A percentile compares a stretch with the other conserved stretches of the same genome.
These are phyloP conservation scores for Allium fistulosum DNA, from an alignment of 106 monocot genomes.

Conservation along the genomic window DNA sequence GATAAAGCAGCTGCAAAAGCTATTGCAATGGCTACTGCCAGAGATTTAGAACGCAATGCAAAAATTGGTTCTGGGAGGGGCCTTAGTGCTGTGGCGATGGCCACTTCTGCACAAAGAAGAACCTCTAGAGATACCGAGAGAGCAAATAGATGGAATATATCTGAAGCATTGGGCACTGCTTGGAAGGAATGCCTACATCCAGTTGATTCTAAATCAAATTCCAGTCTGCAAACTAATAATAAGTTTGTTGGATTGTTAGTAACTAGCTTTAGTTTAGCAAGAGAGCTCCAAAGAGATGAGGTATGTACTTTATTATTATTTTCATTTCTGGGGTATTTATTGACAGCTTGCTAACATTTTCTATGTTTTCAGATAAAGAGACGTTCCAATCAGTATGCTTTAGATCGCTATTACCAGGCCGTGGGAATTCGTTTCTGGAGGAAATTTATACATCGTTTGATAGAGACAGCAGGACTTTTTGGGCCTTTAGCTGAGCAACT, in stretches of 20 bases:
- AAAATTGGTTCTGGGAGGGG: slow-evolving; percentile 94
- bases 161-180: slow-evolving; percentile 92
- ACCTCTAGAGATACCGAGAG: slow-evolving; percentile 66
- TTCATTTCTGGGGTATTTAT: not conserved
- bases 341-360: slow-evolving; percentile 1
- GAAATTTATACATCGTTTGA: slow-evolving; percentile 72
- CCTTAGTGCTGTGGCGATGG: slow-evolving; percentile 99
- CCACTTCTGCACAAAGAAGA: slow-evolving; percentile 93
- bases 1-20: slow-evolving; percentile 82
- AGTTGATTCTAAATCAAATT: slow-evolving; percentile 47
- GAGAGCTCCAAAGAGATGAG: slow-evolving; percentile 72
- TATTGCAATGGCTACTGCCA: slow-evolving; percentile 76
- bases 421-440: slow-evolving; percentile 67
- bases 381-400: slow-evolving; percentile 49
- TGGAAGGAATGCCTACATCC: slow-evolving; percentile 82
- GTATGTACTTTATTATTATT: slow-evolving; percentile 22
- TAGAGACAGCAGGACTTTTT: slow-evolving; percentile 70
- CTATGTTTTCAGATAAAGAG: slow-evolving; percentile 66
- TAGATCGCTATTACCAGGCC: slow-evolving; percentile 34
- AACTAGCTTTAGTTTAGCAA: slow-evolving; percentile 63
- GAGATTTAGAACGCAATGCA: slow-evolving; percentile 76
- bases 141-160: slow-evolving; percentile 91
- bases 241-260: slow-evolving; percentile 86
- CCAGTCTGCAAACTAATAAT: slow-evolving; percentile 66
- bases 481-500: slow-evolving; percentile 46